Conservation (phyloP, 2,329 filamentous ascomycete genomes). For the Massarina eburnea region DNA sequence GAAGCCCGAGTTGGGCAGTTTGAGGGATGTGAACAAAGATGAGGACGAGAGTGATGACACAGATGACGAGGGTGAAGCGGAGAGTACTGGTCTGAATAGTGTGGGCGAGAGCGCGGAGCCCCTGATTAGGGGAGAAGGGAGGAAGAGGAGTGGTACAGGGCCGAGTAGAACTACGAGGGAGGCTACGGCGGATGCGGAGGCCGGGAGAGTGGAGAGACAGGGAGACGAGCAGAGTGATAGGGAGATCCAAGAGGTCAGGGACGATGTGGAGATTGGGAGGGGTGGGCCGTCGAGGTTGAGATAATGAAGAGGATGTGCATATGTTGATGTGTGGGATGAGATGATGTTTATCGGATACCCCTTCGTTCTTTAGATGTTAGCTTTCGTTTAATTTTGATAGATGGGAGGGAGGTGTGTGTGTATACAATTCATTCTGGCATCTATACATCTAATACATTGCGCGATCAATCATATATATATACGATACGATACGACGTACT, state of each 20-base stretch:
- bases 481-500: too few species aligned
- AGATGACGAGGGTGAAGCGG: constrained; percentile 14
- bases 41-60: constrained; percentile 30
- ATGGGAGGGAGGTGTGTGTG: too few species aligned
- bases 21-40: constrained; percentile 21
- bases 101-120: neutral
- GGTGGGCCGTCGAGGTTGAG: neutral
- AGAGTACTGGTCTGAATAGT: neutral
- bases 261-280: constrained; percentile 1
- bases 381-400: too few species aligned
- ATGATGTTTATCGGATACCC: too few species aligned
- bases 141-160: neutral
- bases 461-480: too few species aligned
- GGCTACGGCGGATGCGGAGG: neutral
- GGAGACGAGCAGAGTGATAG: constrained; percentile 1
- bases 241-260: constrained; percentile 4
- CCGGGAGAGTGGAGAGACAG: neutral
- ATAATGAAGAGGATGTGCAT: neutral
- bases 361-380: too few species aligned
- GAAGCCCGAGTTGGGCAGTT: constrained; percentile 49
- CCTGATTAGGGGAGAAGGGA: neutral
- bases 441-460: too few species aligned
- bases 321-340: too few species aligned
- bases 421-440: too few species aligned
- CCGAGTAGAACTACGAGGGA: neutral